Evolutionary conservation across 352 stramenopile genomes (phyloP).

Genomic region (Saprolegnia diclina): DNA sequence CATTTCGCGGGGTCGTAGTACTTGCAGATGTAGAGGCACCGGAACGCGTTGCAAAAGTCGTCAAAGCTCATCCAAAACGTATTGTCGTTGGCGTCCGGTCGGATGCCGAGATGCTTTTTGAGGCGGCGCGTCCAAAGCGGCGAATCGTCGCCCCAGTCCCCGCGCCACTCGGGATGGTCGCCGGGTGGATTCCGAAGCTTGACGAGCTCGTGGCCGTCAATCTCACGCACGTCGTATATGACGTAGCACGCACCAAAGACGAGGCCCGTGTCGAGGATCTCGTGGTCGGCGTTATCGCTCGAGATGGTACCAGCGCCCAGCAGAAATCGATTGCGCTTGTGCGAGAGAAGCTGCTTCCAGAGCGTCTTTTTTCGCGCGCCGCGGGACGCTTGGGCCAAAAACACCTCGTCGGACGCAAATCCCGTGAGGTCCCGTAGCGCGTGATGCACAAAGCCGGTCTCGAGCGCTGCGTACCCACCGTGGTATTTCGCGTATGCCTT

Average conservation of each 20-base stretch:
- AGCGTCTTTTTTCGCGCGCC: constrained; percentile 84
- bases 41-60: constrained; percentile 90
- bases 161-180: constrained; percentile 89
- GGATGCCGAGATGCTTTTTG: constrained; percentile 66
- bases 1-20: constrained; percentile 89
- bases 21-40: constrained; percentile 86
- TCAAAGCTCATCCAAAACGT: constrained; percentile 95
- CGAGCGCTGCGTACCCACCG: constrained; percentile 78
- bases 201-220: constrained; percentile 82
- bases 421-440: constrained; percentile 84
- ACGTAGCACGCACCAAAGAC: constrained; percentile 90
- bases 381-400: constrained; percentile 67
- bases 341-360: constrained; percentile 86
- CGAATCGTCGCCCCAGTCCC: constrained; percentile 90
- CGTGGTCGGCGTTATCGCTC: constrained; percentile 77
- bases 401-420: constrained; percentile 85
- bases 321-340: constrained; percentile 84
- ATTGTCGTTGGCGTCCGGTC: constrained; percentile 73
- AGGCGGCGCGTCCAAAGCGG: constrained; percentile 86
- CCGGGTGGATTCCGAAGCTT: constrained; percentile 89
- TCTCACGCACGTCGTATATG: constrained; percentile 84
- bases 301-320: constrained; percentile 85
- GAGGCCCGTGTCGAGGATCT: constrained; percentile 84
- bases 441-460: constrained; percentile 88
- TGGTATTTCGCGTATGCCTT: constrained; percentile 92